A percentile compares a stretch with the other conserved stretches of the same genome.
phyloP scores from a whole-genome alignment of 2,329 filamentous ascomycete genomes.

The Byssochlamys sp. region DNA sequence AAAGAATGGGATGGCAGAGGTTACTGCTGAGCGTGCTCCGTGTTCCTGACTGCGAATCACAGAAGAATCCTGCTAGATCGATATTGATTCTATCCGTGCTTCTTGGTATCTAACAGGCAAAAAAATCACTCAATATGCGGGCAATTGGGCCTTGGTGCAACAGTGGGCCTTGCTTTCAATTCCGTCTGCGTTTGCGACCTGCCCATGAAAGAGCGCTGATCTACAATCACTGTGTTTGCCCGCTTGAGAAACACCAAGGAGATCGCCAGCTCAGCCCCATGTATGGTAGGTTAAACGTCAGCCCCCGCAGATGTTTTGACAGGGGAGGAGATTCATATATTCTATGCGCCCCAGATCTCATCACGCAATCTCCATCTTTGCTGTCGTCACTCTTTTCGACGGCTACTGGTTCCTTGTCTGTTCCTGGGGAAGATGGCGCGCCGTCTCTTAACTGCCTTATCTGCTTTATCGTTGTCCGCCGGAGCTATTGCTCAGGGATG shows the following conservation, averaged over 20 bases:
- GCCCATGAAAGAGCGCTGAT: background rate
- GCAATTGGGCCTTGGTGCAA: background rate
- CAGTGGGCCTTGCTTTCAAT: background rate
- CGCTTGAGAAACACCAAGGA: background rate
- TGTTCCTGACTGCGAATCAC: background rate
- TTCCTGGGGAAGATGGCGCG: constrained; percentile 12
- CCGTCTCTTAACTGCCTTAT: background rate
- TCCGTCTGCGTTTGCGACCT: background rate
- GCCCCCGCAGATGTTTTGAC: background rate
- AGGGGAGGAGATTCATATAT: background rate
- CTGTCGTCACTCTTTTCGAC: background rate
- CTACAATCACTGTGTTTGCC: background rate
- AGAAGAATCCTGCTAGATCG: background rate
- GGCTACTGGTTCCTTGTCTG: constrained; percentile 14
- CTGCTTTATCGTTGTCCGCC: background rate
- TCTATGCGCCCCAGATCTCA: background rate
- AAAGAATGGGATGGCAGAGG: background rate
- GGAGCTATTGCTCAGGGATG: constrained; percentile 1
- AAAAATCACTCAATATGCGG: background rate
- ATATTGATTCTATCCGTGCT: background rate
- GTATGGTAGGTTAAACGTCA: background rate
- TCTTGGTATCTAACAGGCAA: background rate
- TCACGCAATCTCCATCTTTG: background rate
- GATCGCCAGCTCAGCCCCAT: background rate
- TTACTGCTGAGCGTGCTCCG: background rate